phyloP scores from a whole-genome alignment of 2,329 filamentous ascomycete genomes.

The Aspergillus fumigatiaffinis region DNA sequence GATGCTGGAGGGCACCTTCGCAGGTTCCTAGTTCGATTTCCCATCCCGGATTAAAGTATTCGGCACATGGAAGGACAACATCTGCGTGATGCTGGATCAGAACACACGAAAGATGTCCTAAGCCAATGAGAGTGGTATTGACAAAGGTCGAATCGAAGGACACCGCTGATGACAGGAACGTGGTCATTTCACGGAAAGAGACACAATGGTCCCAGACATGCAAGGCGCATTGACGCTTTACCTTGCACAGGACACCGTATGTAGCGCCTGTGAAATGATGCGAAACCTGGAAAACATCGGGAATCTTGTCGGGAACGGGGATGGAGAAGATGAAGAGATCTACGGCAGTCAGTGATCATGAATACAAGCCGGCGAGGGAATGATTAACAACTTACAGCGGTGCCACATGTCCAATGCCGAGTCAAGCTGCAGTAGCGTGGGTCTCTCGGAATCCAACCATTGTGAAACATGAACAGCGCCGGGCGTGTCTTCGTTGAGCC shows the following conservation, averaged over 20 bases:
- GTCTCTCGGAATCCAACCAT: slow-evolving; percentile 39
- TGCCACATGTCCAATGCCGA: slow-evolving; percentile 39
- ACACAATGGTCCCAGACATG: slow-evolving; percentile 64
- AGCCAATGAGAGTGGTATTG: slow-evolving; percentile 45
- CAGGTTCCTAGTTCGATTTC: slow-evolving; percentile 59
- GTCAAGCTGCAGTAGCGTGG: slow-evolving; percentile 35
- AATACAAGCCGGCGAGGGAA: neutral
- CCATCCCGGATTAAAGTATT: slow-evolving; percentile 63
- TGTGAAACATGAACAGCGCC: slow-evolving; percentile 33
- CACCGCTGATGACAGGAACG: slow-evolving; percentile 48
- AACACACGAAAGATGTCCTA: slow-evolving; percentile 48
- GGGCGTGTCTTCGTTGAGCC: slow-evolving; percentile 44
- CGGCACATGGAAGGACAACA: slow-evolving; percentile 53
- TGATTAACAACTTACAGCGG: slow-evolving; percentile 17
- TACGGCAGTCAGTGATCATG: neutral
- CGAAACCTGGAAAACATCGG: slow-evolving; percentile 59
- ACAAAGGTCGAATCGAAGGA: slow-evolving; percentile 49
- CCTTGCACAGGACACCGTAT: slow-evolving; percentile 60
- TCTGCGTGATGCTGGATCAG: slow-evolving; percentile 55
- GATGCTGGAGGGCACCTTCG: slow-evolving; percentile 54
- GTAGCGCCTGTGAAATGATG: slow-evolving; percentile 60
- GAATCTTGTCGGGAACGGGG: slow-evolving; percentile 53
- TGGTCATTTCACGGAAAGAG: slow-evolving; percentile 55
- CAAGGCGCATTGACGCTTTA: slow-evolving; percentile 56
- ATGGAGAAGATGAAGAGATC: slow-evolving; percentile 55